These are phyloP conservation scores for Parafenestella ontariensis DNA, from an alignment of 2,329 filamentous ascomycete genomes.

Conservation along the genomic window DNA sequence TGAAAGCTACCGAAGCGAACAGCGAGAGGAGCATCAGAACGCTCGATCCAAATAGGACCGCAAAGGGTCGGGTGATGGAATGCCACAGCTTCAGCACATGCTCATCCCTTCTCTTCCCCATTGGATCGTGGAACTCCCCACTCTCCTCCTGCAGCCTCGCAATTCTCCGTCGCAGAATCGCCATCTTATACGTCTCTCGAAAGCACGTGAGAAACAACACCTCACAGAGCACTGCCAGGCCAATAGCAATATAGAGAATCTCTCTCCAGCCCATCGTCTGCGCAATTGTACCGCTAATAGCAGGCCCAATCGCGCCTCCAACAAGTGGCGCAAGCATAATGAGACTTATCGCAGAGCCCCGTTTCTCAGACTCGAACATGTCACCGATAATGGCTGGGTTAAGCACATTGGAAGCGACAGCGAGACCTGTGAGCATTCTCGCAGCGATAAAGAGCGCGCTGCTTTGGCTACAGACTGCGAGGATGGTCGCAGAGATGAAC, in stretches of 20 bases:
- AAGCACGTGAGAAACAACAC: slow-evolving; percentile 60
- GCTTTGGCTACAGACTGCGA: slow-evolving; percentile 50
- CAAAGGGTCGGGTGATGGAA: slow-evolving; percentile 51
- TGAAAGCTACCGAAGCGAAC: slow-evolving; percentile 53
- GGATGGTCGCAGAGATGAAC: slow-evolving; percentile 53
- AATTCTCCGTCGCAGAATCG: slow-evolving; percentile 54
- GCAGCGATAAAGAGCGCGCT: slow-evolving; percentile 51
- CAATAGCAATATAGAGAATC: slow-evolving; percentile 60
- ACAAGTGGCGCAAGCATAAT: slow-evolving; percentile 65
- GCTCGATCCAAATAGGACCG: slow-evolving; percentile 56
- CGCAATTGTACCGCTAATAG: slow-evolving; percentile 62
- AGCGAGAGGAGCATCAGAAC: slow-evolving; percentile 62
- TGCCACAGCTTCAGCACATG: slow-evolving; percentile 41
- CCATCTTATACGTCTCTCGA: slow-evolving; percentile 67
- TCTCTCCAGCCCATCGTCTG: slow-evolving; percentile 63
- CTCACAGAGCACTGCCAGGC: slow-evolving; percentile 59
- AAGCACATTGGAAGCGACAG: slow-evolving; percentile 61
- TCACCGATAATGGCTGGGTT: slow-evolving; percentile 70
- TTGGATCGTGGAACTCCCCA: slow-evolving; percentile 12
- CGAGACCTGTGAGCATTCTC: slow-evolving; percentile 53
- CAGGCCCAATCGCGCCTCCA: slow-evolving; percentile 65
- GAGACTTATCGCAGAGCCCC: slow-evolving; percentile 65
- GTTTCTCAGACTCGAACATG: slow-evolving; percentile 64
- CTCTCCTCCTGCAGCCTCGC: slow-evolving; percentile 27
- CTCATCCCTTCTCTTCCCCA: slow-evolving; percentile 22